Conservation (phyloP, 1,284 basidiomycete genomes). For the Sphagnurus paluster region DNA sequence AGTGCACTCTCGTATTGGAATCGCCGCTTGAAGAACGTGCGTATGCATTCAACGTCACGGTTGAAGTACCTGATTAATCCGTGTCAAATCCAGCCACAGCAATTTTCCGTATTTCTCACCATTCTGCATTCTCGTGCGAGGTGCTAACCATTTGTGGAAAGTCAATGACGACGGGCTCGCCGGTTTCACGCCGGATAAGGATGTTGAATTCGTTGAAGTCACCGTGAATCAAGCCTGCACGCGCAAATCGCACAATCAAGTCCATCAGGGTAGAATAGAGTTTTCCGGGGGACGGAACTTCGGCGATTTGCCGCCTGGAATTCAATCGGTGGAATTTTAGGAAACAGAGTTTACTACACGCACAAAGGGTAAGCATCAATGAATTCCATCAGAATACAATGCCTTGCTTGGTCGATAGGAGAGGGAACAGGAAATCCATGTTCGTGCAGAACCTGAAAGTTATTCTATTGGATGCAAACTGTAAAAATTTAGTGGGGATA, state of each 20-base stretch:
- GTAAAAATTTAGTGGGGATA: neutral
- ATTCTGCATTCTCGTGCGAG: slow-evolving; percentile 96
- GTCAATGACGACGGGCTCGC: slow-evolving; percentile 93
- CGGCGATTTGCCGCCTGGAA: slow-evolving; percentile 82
- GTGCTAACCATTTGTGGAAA: slow-evolving; percentile 99
- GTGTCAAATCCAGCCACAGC: slow-evolving; percentile 7
- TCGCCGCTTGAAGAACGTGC: slow-evolving; percentile 88
- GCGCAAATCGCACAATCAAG: slow-evolving; percentile 92
- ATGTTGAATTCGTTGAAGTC: slow-evolving; percentile 99
- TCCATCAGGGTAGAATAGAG: slow-evolving; percentile 95
- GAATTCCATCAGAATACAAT: slow-evolving; percentile 95
- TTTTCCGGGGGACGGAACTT: slow-evolving; percentile 82
- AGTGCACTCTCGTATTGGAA: slow-evolving; percentile 92
- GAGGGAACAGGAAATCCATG: slow-evolving; percentile 92
- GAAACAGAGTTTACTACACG: slow-evolving; percentile 26
- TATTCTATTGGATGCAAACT: neutral
- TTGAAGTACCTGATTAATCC: slow-evolving; percentile 85
- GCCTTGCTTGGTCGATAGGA: slow-evolving; percentile 93
- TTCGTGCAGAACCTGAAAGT: slow-evolving; percentile 85
- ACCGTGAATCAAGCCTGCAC: slow-evolving; percentile 93
- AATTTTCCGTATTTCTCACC: slow-evolving; percentile 50
- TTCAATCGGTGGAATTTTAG: slow-evolving; percentile 8
- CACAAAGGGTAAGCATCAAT: slow-evolving; percentile 95
- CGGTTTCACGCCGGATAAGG: slow-evolving; percentile 79
- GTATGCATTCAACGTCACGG: slow-evolving; percentile 95